Evolutionary conservation across 257 asterid species (phyloP), one percentile per base, ranked within the genome.

Genomic region (Scutellaria minor): DNA sequence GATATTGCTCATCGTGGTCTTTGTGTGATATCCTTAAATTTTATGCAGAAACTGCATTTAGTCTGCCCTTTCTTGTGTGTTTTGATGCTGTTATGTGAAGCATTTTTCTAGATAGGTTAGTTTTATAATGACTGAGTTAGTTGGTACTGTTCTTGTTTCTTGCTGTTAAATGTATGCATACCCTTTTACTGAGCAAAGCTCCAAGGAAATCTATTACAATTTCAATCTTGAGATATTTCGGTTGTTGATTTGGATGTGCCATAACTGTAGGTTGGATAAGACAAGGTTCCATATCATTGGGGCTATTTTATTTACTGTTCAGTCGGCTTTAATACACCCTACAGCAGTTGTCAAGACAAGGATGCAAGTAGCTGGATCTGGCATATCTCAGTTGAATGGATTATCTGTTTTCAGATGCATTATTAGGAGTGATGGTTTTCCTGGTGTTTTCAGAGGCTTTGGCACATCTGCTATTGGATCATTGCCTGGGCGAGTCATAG

Each of bases 401-500:
- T 60, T 85, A 9, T 88, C 93, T 66, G 85, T 91, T 14, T 93
- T 91, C 75, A 86, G 80, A 35, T 85, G 73, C 68, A 86, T 89
- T 57, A 81, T 91, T 27, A 75, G 73, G 68, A 74, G 40, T 11
- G 96, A 93, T 27, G 97, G 98, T 24, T 46, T 89, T 73, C 83
- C 81, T 40, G 97, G 98, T 40, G 76, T 84, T 39, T 93, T 83
- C 75, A 85, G 97, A 88, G 97, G 98, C 64, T 93, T 89, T 75
- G 96, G 93, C 77, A 89, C 97, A 15, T 91, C 96, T 8, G 97
- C 96, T 11, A 51, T 93, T 65, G 98, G 97, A 66, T 83, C 96
- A 1, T n/a, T 93, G 85, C 98, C 98, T 9, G 98, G 98, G 51
- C 86, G 98, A 76, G 97, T 93, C 75, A 83, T 93, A 59, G 89